Base-by-base conservation (phyloP, 768 basidiomycete genomes). In the Hysterangium stoloniferum region DNA sequence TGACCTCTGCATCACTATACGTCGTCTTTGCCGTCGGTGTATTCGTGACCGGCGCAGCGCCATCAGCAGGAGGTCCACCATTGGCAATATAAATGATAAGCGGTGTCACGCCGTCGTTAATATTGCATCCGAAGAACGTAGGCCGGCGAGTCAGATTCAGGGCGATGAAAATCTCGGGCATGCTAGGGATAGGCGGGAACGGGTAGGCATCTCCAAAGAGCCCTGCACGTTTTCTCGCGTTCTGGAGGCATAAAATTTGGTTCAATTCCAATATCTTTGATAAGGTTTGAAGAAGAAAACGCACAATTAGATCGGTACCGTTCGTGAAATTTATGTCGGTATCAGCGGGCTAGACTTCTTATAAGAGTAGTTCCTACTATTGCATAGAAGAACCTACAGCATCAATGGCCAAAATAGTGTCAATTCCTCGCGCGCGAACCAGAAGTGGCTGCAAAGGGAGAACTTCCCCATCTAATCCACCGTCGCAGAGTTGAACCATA, bases 51-150 rank as follows among this genome's bases (percentile, higher is more conserved):
- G 68, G 45, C 6, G 68, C 58, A n/a, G 62, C 57, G 20, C 64
- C 57, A 17, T 69, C 63, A 28, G 72, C 62, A 52, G 59, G 64
- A 36, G 71, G 71, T 1, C 71, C 62, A 4, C 77, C 76, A 56
- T 75, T 77, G 1, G 79, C 78, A n/a, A 80, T 61, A 61, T 83
- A 83, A 49, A 81, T 68, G 13, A 82, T 56, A 33, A 80, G 59
- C 2, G 79, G 78, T 4, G 68, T 69, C 35, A 56, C 59, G 38
- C 38, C 46, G 4, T 20, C 15, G 0, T 44, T 37, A 31, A 54
- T 55, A 6, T 67, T 56, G 56, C 75, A 75, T 4, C 73, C 76
- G 57, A 75, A 75, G 62, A 77, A 73, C 8, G 71, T 72, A 6
- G 72, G 73, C 7, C 65, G 62, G 0, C 53, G 45, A 28, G 59